phyloP scores from a whole-genome alignment of 1,284 basidiomycete genomes.

The Pterulicium gracile region DNA sequence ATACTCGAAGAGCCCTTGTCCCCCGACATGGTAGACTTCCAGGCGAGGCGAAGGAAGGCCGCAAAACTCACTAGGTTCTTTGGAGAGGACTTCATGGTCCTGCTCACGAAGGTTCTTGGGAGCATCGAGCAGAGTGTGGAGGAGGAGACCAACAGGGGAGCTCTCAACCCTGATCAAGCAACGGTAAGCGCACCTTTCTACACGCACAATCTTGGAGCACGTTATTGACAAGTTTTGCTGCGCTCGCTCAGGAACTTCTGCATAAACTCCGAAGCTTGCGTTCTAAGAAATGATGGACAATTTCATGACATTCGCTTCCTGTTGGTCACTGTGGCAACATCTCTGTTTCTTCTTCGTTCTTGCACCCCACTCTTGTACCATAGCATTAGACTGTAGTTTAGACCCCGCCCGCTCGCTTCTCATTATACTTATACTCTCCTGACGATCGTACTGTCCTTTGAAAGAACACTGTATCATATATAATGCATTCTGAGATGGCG shows the following conservation, averaged over 20 bases:
- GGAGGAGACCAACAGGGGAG: conserved; percentile 52
- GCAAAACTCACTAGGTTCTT: conserved; percentile 78
- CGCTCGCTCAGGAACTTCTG: conserved; percentile 43
- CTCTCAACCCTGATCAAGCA: conserved; percentile 52
- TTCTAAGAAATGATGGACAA: too few relatives aligned
- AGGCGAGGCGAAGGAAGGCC: conserved; percentile 56
- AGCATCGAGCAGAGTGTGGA: conserved; percentile 68
- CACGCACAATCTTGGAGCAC: conserved; percentile 1
- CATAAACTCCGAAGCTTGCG: conserved; percentile 37
- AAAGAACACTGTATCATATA: too few relatives aligned
- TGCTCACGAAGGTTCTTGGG: conserved; percentile 65
- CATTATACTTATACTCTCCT: too few relatives aligned
- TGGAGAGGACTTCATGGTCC: conserved; percentile 67
- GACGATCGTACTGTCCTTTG: too few relatives aligned
- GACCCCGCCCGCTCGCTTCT: too few relatives aligned
- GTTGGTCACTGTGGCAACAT: neutral
- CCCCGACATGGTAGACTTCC: conserved; percentile 46
- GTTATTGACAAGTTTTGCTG: conserved; percentile 8
- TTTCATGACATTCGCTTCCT: neutral
- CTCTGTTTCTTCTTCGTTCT: neutral
- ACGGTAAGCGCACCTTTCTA: conserved; percentile 37
- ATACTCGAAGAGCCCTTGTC: conserved; percentile 9
- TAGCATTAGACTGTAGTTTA: too few relatives aligned
- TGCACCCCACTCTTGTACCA: too few relatives aligned
- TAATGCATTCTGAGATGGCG: too few relatives aligned